A percentile compares a stretch with the other conserved stretches of the same genome.
Evolutionary conservation across 768 basidiomycete genomes (phyloP).

Genomic region (Cystobasidium onofrii): DNA sequence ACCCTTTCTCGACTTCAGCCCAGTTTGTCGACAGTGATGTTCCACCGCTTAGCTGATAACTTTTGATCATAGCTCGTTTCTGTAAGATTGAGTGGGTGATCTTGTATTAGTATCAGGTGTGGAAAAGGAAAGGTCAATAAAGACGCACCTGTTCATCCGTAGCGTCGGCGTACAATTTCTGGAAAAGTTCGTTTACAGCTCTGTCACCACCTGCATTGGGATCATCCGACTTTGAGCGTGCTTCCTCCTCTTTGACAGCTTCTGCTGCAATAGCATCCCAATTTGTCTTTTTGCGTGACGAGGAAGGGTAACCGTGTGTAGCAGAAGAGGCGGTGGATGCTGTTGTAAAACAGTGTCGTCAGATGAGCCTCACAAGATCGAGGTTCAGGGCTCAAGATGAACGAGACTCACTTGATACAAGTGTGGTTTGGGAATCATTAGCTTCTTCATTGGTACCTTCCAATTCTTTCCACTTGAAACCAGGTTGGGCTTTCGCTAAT

Average conservation of each 20-base stretch:
- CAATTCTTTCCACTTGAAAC: slow-evolving; percentile 63
- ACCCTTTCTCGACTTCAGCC: slow-evolving; percentile 67
- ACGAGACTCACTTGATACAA: background rate
- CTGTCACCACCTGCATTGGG: slow-evolving; percentile 84
- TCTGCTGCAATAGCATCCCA: slow-evolving; percentile 78
- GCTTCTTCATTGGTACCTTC: slow-evolving; percentile 54
- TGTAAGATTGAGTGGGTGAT: no score
- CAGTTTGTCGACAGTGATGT: slow-evolving; percentile 94
- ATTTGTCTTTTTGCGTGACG: slow-evolving; percentile 58
- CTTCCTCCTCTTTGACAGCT: slow-evolving; percentile 59
- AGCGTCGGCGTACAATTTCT: slow-evolving; percentile 71
- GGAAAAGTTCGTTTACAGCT: slow-evolving; percentile 58
- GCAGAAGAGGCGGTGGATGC: slow-evolving; percentile 45
- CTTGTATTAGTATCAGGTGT: no score
- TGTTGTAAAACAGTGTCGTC: slow-evolving; percentile 35
- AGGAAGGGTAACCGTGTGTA: slow-evolving; percentile 43
- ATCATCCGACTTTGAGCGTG: slow-evolving; percentile 57
- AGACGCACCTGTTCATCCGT: slow-evolving; percentile 58
- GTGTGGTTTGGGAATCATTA: slow-evolving; percentile 13
- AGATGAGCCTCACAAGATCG: no score
- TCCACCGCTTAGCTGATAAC: slow-evolving; percentile 56
- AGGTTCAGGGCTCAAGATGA: no score
- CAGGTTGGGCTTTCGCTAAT: slow-evolving; percentile 59
- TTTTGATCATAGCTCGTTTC: slow-evolving; percentile 93
- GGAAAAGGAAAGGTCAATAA: background rate